Evolutionary conservation across 768 basidiomycete species (phyloP).

Genomic region (Mycena leptocephala): DNA sequence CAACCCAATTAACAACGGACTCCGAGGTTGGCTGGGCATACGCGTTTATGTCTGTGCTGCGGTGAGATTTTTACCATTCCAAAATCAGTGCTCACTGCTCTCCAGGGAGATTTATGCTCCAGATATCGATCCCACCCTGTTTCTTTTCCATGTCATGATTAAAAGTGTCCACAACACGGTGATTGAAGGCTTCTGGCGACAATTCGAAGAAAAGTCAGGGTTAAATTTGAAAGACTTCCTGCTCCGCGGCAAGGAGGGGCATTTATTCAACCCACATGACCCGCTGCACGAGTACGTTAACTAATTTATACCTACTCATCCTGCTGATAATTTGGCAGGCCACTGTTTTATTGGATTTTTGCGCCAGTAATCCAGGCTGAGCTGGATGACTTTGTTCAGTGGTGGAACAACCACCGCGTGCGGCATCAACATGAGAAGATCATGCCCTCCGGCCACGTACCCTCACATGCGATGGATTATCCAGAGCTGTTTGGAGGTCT

Average conservation of each 20-base stretch:
- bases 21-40: no score
- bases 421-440: conserved; percentile 35
- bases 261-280: conserved; percentile 27
- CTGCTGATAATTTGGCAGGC: not conserved
- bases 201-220: conserved; percentile 33
- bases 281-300: conserved; percentile 13
- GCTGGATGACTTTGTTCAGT: conserved; percentile 33
- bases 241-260: conserved; percentile 21
- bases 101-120: no score
- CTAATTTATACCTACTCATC: not conserved
- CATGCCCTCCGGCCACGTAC: conserved; percentile 40
- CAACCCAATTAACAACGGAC: no score
- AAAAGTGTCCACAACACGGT: conserved; percentile 35
- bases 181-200: conserved; percentile 38
- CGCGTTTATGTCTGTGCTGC: conserved; percentile 6
- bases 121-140: conserved; percentile 24
- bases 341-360: conserved; percentile 25
- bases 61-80: not conserved
- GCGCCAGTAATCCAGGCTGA: conserved; percentile 5
- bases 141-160: conserved; percentile 28
- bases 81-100: not conserved
- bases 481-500: conserved; percentile 23
- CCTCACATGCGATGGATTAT: conserved; percentile 15
- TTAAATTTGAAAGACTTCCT: conserved; percentile 33
- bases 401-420: conserved; percentile 42